These are phyloP conservation scores for Hamamelis virginiana DNA, from an alignment of 164 flowering plant genomes.

Conservation along the genomic window DNA sequence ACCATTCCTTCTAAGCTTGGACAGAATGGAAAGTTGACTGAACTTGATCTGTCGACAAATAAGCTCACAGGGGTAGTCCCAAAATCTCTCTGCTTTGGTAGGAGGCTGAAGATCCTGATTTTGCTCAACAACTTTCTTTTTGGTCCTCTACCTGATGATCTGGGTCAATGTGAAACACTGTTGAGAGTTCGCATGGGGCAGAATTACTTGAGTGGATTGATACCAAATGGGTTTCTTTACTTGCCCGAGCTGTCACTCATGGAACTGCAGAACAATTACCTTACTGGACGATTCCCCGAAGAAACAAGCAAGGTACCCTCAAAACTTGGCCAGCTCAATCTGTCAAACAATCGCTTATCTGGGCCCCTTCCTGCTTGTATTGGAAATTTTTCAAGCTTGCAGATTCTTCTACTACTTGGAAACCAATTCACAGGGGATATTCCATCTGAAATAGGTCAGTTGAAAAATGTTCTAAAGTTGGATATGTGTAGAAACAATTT, in stretches of 20 bases:
- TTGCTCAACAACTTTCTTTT: slow-evolving; percentile 57
- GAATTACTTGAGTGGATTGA: slow-evolving; percentile 52
- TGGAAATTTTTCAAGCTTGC: slow-evolving; percentile 52
- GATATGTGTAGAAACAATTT: slow-evolving; percentile 58
- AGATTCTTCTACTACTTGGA: slow-evolving; percentile 42
- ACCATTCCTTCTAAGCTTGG: slow-evolving; percentile 38
- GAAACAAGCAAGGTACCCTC: slow-evolving; percentile 25
- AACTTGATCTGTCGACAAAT: slow-evolving; percentile 61
- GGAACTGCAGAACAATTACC: slow-evolving; percentile 58
- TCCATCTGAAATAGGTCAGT: slow-evolving; percentile 53
- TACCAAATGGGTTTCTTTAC: slow-evolving; percentile 55
- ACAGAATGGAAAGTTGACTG: slow-evolving; percentile 23
- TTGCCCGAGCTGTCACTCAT: slow-evolving; percentile 53
- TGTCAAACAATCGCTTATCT: slow-evolving; percentile 53
- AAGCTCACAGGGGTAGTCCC: slow-evolving; percentile 64
- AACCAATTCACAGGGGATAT: slow-evolving; percentile 60
- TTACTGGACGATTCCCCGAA: slow-evolving; percentile 40
- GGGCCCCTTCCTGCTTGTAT: slow-evolving; percentile 56
- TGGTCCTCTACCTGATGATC: slow-evolving; percentile 58
- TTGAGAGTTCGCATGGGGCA: slow-evolving; percentile 51
- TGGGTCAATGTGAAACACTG: slow-evolving; percentile 52
- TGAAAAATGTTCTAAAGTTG: slow-evolving; percentile 38
- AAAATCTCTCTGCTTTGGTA: slow-evolving; percentile 46
- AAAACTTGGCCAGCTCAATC: slow-evolving; percentile 47
- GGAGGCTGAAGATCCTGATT: slow-evolving; percentile 45